phyloP scores from a whole-genome alignment of 805 yeast genomes.

The Starmerella powellii region DNA sequence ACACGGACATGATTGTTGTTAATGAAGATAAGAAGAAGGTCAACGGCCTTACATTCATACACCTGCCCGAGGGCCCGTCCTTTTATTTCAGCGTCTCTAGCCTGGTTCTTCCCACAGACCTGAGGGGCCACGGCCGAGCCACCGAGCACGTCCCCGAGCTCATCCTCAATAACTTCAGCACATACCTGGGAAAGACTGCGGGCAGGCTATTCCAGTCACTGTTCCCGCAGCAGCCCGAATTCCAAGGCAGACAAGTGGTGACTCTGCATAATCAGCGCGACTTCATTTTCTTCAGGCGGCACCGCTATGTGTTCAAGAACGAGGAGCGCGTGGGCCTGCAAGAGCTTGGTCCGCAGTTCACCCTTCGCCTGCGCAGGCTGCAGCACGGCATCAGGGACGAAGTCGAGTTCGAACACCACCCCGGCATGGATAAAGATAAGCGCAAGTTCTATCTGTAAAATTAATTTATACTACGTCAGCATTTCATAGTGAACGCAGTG shows the following conservation, averaged over 20 bases:
- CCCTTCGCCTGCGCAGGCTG: slow-evolving; percentile 72
- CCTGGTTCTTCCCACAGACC: slow-evolving; percentile 57
- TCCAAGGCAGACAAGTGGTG: slow-evolving; percentile 89
- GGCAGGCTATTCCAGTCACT: slow-evolving; percentile 84
- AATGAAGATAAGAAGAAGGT: slow-evolving; percentile 91
- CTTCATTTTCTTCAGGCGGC: slow-evolving; percentile 88
- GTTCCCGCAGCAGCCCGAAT: slow-evolving; percentile 86
- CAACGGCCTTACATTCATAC: slow-evolving; percentile 84
- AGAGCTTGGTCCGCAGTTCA: slow-evolving; percentile 94
- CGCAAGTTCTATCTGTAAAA: slow-evolving; percentile 55
- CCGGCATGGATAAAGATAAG: slow-evolving; percentile 95
- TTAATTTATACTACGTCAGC: neutral
- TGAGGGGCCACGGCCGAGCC: slow-evolving; percentile 80
- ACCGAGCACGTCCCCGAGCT: slow-evolving; percentile 88
- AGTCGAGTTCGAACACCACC: slow-evolving; percentile 89
- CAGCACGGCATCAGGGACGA: slow-evolving; percentile 89
- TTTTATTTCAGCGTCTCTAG: slow-evolving; percentile 81
- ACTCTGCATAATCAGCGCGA: slow-evolving; percentile 96
- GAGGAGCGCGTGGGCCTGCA: slow-evolving; percentile 91
- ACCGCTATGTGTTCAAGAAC: slow-evolving; percentile 76
- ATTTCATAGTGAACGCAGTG: no score
- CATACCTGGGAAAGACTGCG: slow-evolving; percentile 85
- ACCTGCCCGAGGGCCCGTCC: slow-evolving; percentile 91
- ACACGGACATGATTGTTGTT: slow-evolving; percentile 75
- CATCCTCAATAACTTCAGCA: slow-evolving; percentile 80